Conservation (phyloP, 2,329 filamentous ascomycete species). For the Fusarium sp. region DNA sequence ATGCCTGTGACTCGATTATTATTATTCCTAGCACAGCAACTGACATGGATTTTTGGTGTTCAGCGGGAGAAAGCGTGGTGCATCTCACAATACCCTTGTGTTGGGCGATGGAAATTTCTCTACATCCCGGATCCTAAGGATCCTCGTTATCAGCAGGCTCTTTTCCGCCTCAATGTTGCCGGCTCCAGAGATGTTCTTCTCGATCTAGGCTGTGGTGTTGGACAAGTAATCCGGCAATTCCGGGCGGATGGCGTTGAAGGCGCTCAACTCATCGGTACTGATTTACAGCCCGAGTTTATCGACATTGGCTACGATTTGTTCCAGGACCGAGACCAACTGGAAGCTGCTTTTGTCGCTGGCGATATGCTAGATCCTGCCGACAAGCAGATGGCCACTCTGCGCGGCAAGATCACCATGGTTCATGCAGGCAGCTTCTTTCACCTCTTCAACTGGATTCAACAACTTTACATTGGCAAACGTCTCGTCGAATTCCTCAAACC, state of each 20-base stretch:
- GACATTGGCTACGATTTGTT: conserved; percentile 76
- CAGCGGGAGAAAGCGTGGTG: conserved; percentile 65
- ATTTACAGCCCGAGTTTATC: conserved; percentile 66
- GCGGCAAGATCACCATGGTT: conserved; percentile 63
- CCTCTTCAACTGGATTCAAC: conserved; percentile 64
- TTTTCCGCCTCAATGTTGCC: conserved; percentile 59
- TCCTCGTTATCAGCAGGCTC: conserved; percentile 60
- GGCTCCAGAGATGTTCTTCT: conserved; percentile 60
- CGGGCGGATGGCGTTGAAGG: conserved; percentile 65
- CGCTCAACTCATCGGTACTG: conserved; percentile 65
- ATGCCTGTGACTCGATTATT: background rate
- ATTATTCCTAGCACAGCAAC: conserved; percentile 4
- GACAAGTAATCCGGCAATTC: conserved; percentile 66
- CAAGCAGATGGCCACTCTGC: conserved; percentile 53
- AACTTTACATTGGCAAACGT: conserved; percentile 62
- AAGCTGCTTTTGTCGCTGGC: conserved; percentile 65
- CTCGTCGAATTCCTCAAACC: conserved; percentile 63
- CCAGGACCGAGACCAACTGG: conserved; percentile 66
- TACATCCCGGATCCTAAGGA: conserved; percentile 60
- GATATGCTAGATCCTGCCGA: conserved; percentile 64
- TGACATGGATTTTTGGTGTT: conserved; percentile 21
- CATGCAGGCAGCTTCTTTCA: conserved; percentile 67
- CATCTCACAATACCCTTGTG: conserved; percentile 61
- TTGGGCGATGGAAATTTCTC: conserved; percentile 67
- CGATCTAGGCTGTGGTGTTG: conserved; percentile 67